phyloP scores from a whole-genome alignment of 1,139 yeast genomes.

The Geotrichum europaeum region DNA sequence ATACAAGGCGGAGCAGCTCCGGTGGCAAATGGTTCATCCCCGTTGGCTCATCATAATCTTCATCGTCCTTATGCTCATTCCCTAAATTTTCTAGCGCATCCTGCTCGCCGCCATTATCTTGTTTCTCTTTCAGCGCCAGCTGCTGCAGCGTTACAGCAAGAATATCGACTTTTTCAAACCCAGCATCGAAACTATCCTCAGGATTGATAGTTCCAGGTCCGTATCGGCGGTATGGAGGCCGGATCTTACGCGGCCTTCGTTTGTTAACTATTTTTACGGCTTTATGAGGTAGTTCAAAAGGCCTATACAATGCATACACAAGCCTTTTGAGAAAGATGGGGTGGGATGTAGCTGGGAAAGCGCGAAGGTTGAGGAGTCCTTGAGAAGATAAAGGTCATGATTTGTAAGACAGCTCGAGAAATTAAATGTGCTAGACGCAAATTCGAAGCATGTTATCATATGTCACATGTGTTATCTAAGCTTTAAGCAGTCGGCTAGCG shows the following conservation, averaged over 20 bases:
- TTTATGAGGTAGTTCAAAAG: background rate
- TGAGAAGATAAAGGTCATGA: background rate
- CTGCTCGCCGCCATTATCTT: conserved; percentile 8
- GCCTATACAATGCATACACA: background rate
- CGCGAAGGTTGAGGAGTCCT: background rate
- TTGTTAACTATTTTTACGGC: conserved; percentile 65
- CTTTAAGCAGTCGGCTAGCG: too few relatives aligned
- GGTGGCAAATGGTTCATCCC: conserved; percentile 39
- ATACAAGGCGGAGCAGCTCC: conserved; percentile 53
- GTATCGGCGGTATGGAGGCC: conserved; percentile 71
- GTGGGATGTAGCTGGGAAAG: background rate
- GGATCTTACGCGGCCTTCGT: conserved; percentile 73
- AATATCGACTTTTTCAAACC: conserved; percentile 20
- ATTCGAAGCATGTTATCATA: background rate
- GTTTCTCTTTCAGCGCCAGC: conserved; percentile 15
- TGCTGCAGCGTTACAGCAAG: conserved; percentile 32
- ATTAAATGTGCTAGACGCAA: background rate
- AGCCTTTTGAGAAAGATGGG: background rate
- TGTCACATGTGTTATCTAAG: too few relatives aligned
- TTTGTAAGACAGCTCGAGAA: background rate
- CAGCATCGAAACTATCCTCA: conserved; percentile 22
- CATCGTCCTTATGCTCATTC: conserved; percentile 20
- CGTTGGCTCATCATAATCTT: conserved; percentile 3
- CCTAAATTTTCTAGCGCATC: conserved; percentile 17
- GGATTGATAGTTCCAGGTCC: conserved; percentile 47